Percentiles rank a stretch among this genome's conserved stretches.
phyloP scores from a whole-genome alignment of 805 yeast species.

The Metschnikowia similis region DNA sequence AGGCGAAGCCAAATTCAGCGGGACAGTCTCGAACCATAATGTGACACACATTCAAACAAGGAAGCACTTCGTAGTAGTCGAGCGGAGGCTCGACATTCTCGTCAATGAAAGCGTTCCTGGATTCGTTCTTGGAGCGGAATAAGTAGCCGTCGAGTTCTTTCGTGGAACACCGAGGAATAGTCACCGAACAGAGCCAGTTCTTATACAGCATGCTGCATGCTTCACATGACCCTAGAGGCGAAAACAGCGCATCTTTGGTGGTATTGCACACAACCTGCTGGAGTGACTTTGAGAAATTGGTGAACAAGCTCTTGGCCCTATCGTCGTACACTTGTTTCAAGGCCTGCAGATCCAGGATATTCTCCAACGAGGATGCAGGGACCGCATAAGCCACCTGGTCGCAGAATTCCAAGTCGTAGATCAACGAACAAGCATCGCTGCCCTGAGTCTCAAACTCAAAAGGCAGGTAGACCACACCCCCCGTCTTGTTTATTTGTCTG shows the following conservation, averaged over 20 bases:
- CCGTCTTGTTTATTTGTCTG: slow-evolving; percentile 29
- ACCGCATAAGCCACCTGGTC: slow-evolving; percentile 81
- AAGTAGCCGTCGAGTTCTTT: slow-evolving; percentile 40
- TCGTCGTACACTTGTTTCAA: slow-evolving; percentile 52
- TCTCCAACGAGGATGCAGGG: slow-evolving; percentile 42
- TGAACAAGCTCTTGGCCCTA: slow-evolving; percentile 51
- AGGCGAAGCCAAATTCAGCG: slow-evolving; percentile 62
- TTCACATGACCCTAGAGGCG: slow-evolving; percentile 69
- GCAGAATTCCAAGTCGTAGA: slow-evolving; percentile 76
- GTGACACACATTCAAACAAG: slow-evolving; percentile 80
- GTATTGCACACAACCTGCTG: slow-evolving; percentile 76
- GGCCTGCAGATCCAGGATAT: slow-evolving; percentile 10
- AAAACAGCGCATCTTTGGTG: slow-evolving; percentile 58
- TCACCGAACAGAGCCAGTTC: slow-evolving; percentile 85
- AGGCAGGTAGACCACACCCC: slow-evolving; percentile 61
- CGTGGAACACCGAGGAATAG: slow-evolving; percentile 82
- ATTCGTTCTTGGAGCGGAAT: slow-evolving; percentile 42
- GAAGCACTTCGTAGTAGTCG: slow-evolving; percentile 73
- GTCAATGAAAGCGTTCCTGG: slow-evolving; percentile 61
- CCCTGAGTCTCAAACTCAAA: slow-evolving; percentile 55
- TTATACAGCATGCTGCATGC: slow-evolving; percentile 70
- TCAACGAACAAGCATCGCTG: slow-evolving; percentile 60
- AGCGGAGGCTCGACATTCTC: slow-evolving; percentile 48
- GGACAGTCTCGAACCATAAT: slow-evolving; percentile 83
- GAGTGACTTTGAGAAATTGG: slow-evolving; percentile 69